Percentiles rank a stretch among this genome's conserved stretches.
Evolutionary conservation across 345 rosid genomes (phyloP).

Genomic region (Eucalyptus sp.): DNA sequence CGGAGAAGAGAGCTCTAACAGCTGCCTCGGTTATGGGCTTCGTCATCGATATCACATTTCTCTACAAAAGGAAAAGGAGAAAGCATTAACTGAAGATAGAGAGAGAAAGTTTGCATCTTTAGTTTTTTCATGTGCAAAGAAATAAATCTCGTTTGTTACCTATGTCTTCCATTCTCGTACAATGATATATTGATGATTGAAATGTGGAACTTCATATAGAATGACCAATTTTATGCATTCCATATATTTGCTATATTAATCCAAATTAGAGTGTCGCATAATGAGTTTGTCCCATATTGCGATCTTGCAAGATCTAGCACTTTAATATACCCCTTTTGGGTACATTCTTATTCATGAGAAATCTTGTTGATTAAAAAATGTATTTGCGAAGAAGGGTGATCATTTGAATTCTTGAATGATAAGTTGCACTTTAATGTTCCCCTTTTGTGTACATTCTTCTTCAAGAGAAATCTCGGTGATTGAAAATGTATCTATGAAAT

Average conservation of each 20-base stretch:
- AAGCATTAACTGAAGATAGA: neutral
- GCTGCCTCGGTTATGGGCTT: neutral
- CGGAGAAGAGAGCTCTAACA: neutral
- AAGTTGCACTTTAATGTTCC: neutral
- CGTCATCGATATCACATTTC: neutral
- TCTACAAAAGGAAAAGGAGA: neutral
- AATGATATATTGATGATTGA: neutral
- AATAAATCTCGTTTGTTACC: neutral
- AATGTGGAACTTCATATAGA: neutral
- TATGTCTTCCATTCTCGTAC: neutral
- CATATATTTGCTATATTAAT: neutral
- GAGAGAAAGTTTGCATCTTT: neutral
- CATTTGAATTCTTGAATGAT: too few relatives aligned
- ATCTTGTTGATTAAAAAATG: too few relatives aligned
- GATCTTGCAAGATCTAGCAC: neutral
- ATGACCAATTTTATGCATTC: neutral
- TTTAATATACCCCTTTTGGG: too few relatives aligned
- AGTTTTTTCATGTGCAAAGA: neutral
- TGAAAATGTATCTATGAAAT: neutral
- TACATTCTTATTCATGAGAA: too few relatives aligned
- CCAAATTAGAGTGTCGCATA: neutral
- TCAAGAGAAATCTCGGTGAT: neutral
- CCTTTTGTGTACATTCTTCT: neutral
- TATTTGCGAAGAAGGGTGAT: too few relatives aligned
- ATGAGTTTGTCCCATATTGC: neutral